phyloP scores from a whole-genome alignment of 495 filamentous ascomycete genomes.

The Trichodelitschia bisporula region DNA sequence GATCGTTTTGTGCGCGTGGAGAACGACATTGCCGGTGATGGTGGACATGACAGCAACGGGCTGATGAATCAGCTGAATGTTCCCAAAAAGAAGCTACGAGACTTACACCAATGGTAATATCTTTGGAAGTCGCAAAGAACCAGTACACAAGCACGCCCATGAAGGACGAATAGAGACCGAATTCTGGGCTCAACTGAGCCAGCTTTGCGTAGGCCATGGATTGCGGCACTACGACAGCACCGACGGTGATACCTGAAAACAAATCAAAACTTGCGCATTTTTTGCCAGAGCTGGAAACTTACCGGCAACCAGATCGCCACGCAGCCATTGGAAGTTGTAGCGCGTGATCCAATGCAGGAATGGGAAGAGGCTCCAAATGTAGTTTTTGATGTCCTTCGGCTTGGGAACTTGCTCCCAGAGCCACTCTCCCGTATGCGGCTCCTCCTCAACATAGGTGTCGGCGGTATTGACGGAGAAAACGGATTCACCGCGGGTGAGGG shows the following conservation, averaged over 20 bases:
- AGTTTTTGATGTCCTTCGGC: constrained; percentile 24
- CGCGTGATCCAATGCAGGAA: constrained; percentile 67
- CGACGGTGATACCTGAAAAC: constrained; percentile 61
- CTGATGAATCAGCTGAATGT: too few species aligned
- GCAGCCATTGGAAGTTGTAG: constrained; percentile 76
- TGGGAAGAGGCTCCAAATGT: constrained; percentile 52
- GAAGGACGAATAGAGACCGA: constrained; percentile 87
- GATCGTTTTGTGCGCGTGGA: constrained; percentile 25
- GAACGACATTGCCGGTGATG: constrained; percentile 57
- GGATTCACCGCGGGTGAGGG: constrained; percentile 48
- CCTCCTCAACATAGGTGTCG: constrained; percentile 63
- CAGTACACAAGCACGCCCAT: constrained; percentile 93
- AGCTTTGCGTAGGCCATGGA: constrained; percentile 91
- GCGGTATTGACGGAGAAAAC: constrained; percentile 49
- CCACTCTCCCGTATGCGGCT: constrained; percentile 55
- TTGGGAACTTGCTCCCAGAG: constrained; percentile 34
- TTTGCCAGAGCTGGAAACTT: constrained; percentile 10
- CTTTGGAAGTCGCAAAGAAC: constrained; percentile 98
- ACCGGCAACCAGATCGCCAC: constrained; percentile 81
- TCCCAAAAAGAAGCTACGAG: too few species aligned
- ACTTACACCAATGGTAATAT: constrained; percentile 95
- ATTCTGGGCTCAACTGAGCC: constrained; percentile 53
- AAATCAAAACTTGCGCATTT: constrained; percentile 2
- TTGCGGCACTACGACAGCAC: constrained; percentile 86
- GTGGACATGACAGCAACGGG: constrained; percentile 94